Percentiles rank a stretch among this genome's conserved stretches.
These are phyloP conservation scores for Globisporangium heterothallicum DNA, from an alignment of 352 stramenopile genomes.

Conservation along the genomic window DNA sequence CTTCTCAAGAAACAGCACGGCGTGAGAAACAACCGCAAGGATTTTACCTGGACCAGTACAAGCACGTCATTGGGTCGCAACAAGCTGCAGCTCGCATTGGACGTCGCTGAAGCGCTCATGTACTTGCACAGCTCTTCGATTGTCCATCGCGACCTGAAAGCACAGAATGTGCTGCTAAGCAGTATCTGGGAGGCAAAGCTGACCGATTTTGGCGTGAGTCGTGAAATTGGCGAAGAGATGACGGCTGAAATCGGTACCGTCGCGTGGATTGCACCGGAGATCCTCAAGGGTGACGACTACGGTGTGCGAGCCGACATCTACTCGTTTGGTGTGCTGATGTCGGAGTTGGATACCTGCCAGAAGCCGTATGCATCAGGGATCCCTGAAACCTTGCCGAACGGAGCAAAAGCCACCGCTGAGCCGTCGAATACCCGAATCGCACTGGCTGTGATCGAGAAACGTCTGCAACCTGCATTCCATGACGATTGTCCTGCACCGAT, in stretches of 20 bases:
- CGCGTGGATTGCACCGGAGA: slow-evolving; percentile 49
- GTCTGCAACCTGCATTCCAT: slow-evolving; percentile 30
- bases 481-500: slow-evolving; percentile 27
- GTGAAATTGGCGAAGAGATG: slow-evolving; percentile 24
- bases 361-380: slow-evolving; percentile 32
- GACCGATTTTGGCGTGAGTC: slow-evolving; percentile 31
- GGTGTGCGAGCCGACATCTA: slow-evolving; percentile 49
- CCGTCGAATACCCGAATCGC: slow-evolving; percentile 37
- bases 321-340: slow-evolving; percentile 50
- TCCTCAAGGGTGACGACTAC: slow-evolving; percentile 44
- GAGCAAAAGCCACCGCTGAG: slow-evolving; percentile 7
- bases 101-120: slow-evolving; percentile 22
- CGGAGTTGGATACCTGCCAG: slow-evolving; percentile 41
- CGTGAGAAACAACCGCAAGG: slow-evolving; percentile 14
- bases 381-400: slow-evolving; percentile 1
- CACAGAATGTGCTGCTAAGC: slow-evolving; percentile 49
- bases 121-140: slow-evolving; percentile 32
- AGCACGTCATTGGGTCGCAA: neutral
- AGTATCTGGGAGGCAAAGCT: slow-evolving; percentile 21
- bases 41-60: slow-evolving; percentile 25
- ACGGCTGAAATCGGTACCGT: slow-evolving; percentile 51
- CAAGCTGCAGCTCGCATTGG: slow-evolving; percentile 17
- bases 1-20: slow-evolving; percentile 13
- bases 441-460: slow-evolving; percentile 35
- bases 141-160: slow-evolving; percentile 57